Percentiles rank a stretch among this genome's conserved stretches.
Evolutionary conservation across 192 early-diverging fungal genomes (phyloP).

Genomic region (Umbelopsis isabellina): DNA sequence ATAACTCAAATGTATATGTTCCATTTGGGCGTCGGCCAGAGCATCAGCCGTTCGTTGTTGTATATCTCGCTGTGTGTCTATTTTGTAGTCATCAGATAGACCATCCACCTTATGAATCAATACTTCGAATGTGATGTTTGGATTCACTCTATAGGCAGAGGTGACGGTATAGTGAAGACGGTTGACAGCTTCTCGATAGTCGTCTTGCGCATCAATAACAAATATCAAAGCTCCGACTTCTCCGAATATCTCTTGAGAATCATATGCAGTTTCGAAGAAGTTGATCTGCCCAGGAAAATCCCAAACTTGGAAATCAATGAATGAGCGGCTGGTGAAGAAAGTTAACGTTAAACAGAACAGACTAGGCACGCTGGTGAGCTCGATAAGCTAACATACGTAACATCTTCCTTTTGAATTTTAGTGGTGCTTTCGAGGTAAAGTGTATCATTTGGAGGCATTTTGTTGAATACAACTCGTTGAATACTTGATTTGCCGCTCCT

Average conservation of each 20-base stretch:
- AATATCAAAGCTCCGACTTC: conserved; percentile 82
- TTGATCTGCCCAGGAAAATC: conserved; percentile 92
- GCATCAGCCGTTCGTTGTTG: conserved; percentile 90
- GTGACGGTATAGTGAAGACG: conserved; percentile 75
- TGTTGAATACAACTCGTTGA: conserved; percentile 84
- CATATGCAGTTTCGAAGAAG: conserved; percentile 71
- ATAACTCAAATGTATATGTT: conserved; percentile 80
- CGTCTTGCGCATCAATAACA: conserved; percentile 97
- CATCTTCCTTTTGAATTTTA: conserved; percentile 70
- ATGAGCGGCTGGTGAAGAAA: conserved; percentile 50
- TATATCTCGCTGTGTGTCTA: conserved; percentile 93
- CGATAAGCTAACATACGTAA: conserved; percentile 52
- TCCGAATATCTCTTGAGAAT: conserved; percentile 68
- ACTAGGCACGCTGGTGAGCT: not conserved
- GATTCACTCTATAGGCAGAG: conserved; percentile 78
- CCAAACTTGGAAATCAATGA: conserved; percentile 87
- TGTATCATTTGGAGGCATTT: conserved; percentile 87
- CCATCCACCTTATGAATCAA: conserved; percentile 98
- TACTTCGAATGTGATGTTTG: conserved; percentile 87
- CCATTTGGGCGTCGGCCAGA: conserved; percentile 73
- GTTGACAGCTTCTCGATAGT: conserved; percentile 77
- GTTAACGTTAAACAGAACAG: not conserved
- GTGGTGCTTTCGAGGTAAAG: conserved; percentile 82
- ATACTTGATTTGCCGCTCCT: conserved; percentile 89
- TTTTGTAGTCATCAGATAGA: conserved; percentile 93